These are phyloP conservation scores for Lactarius indigo DNA, from an alignment of 768 basidiomycete species.

Conservation along the genomic window DNA sequence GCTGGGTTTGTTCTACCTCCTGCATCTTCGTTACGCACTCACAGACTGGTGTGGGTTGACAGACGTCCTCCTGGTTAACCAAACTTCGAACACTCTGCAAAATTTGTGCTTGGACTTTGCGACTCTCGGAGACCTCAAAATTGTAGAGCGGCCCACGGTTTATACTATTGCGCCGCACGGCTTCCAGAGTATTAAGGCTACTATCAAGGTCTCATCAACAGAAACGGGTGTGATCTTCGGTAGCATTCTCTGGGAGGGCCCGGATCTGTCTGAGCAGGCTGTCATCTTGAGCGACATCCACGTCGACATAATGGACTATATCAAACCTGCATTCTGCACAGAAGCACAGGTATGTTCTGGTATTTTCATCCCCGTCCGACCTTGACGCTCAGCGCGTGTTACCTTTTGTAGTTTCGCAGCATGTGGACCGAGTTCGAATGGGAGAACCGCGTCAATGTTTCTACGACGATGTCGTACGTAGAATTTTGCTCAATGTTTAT, in stretches of 20 bases:
- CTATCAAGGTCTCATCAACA: constrained; percentile 97
- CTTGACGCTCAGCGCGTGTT: not conserved
- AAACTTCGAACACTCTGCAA: constrained; percentile 89
- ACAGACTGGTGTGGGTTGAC: constrained; percentile 6
- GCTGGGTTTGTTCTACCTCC: constrained; percentile 51
- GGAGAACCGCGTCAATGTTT: constrained; percentile 98
- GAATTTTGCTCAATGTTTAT: not conserved
- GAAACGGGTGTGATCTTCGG: constrained; percentile 99
- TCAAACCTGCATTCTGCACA: constrained; percentile 93
- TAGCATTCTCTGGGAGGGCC: constrained; percentile 94
- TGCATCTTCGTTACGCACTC: not conserved
- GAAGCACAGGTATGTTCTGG: constrained; percentile 74
- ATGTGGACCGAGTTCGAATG: constrained; percentile 99
- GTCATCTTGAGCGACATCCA: constrained; percentile 97
- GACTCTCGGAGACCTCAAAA: constrained; percentile 93
- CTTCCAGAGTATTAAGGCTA: constrained; percentile 98
- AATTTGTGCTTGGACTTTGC: constrained; percentile 97
- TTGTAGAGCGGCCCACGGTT: constrained; percentile 92
- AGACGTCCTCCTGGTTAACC: constrained; percentile 97
- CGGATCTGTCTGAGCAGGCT: constrained; percentile 80
- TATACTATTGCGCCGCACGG: constrained; percentile 94
- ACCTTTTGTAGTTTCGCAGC: constrained; percentile 68
- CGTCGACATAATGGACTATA: constrained; percentile 98
- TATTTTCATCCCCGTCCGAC: not conserved
- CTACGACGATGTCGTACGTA: constrained; percentile 74